These are phyloP conservation scores for Microsporum canis DNA, from an alignment of 2,329 filamentous ascomycete genomes.

Conservation along the genomic window DNA sequence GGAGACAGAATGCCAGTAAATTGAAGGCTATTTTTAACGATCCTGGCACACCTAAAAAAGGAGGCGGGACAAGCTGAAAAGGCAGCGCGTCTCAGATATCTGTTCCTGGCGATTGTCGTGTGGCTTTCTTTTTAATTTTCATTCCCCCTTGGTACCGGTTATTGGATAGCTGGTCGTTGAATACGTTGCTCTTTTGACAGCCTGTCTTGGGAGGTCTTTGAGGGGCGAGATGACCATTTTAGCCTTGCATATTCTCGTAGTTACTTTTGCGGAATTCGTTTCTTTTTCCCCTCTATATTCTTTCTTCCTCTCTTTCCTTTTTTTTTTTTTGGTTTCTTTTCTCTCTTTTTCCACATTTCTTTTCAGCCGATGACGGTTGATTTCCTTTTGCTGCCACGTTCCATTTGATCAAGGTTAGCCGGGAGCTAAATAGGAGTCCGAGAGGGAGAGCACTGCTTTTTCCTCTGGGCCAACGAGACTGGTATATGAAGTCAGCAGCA, in stretches of 20 bases:
- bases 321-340: not conserved
- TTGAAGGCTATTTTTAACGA: not conserved
- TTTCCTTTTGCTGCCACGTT: conserved; percentile 5
- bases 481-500: not conserved
- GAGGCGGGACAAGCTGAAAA: not conserved
- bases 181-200: not conserved
- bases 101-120: not conserved
- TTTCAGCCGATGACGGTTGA: not conserved
- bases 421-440: conserved; percentile 2
- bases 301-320: not conserved
- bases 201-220: not conserved
- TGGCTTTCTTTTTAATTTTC: not conserved
- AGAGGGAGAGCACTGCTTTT: not conserved
- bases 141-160: not conserved
- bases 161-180: not conserved
- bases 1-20: not conserved
- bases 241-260: conserved; percentile 1
- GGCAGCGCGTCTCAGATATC: not conserved
- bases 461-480: not conserved
- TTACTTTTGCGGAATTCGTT: not conserved
- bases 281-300: not conserved
- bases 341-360: not conserved
- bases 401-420: conserved; percentile 1
- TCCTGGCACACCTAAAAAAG: not conserved
- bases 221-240: not conserved